These are phyloP conservation scores for Bocquillonia castaneifolia DNA, from an alignment of 441 rosid species.

Conservation along the genomic window DNA sequence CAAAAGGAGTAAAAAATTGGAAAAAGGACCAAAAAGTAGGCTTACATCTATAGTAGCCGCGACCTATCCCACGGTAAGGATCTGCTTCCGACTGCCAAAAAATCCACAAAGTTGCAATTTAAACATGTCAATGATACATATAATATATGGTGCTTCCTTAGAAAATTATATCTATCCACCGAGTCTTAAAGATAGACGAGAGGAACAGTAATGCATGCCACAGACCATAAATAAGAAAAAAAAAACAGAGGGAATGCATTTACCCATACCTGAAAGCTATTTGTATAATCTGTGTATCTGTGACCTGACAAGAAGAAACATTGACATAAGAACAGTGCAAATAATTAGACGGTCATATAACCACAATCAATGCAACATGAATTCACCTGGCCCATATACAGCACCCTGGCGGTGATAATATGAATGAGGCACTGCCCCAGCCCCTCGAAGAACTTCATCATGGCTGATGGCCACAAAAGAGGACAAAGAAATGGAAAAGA, in stretches of 20 bases:
- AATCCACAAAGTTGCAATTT: background rate
- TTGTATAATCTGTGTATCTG: slow-evolving; percentile 14
- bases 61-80: background rate
- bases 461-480: slow-evolving; percentile 11
- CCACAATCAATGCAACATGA: background rate
- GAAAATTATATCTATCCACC: background rate
- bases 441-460: slow-evolving; percentile 13
- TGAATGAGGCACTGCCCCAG: slow-evolving; percentile 13
- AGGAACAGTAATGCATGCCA: background rate
- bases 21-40: background rate
- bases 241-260: background rate
- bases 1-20: no score
- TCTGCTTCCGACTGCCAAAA: slow-evolving; percentile 23
- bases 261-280: slow-evolving; percentile 22
- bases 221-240: background rate
- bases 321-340: background rate
- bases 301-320: slow-evolving; percentile 22
- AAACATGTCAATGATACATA: background rate
- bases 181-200: background rate
- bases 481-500: background rate
- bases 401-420: slow-evolving; percentile 20
- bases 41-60: slow-evolving; percentile 20
- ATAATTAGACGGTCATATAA: background rate
- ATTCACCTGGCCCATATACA: slow-evolving; percentile 15
- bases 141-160: background rate